phyloP scores from a whole-genome alignment of 1,284 basidiomycete genomes.

The Ustilago hordei region DNA sequence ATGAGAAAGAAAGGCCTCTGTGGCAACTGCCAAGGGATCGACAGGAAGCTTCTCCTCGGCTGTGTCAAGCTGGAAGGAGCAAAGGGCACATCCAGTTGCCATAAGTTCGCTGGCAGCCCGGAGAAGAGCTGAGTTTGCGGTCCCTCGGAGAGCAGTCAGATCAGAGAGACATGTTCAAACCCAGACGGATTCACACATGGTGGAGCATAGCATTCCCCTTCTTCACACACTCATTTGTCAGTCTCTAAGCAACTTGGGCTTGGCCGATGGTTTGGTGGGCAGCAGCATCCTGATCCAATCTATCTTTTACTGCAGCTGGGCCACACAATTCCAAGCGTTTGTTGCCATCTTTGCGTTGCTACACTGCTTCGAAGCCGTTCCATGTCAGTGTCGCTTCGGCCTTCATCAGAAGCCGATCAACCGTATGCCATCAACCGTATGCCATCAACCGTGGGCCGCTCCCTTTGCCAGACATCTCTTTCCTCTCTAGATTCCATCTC shows the following conservation, averaged over 20 bases:
- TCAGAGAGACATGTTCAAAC: conserved; percentile 1
- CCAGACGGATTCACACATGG: conserved; percentile 8
- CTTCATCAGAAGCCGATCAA: conserved; percentile 1
- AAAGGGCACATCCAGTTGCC: not conserved
- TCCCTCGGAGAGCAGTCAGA: conserved; percentile 12
- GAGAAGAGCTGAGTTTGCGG: conserved; percentile 9
- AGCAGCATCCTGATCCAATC: not conserved
- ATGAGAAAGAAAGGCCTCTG: conserved; percentile 1
- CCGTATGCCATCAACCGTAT: not conserved
- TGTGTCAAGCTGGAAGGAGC: not conserved
- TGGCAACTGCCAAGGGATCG: conserved; percentile 3
- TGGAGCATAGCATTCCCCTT: conserved; percentile 7
- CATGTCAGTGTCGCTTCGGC: not conserved
- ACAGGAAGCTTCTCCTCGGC: conserved; percentile 12
- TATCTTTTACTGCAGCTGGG: not conserved
- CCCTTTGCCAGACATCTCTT: conserved; percentile 2
- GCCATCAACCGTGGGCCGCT: not conserved
- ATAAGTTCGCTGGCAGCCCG: not conserved
- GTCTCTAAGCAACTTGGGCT: not conserved
- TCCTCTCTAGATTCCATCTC: conserved; percentile 6
- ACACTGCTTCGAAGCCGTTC: not conserved
- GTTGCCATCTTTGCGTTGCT: not conserved
- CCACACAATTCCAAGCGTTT: not conserved
- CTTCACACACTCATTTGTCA: not conserved
- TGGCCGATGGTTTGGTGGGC: not conserved